Evolutionary conservation across 495 filamentous ascomycete genomes (phyloP), one percentile per base, ranked within the genome.

Genomic region (Hypoxylon subgilvum): DNA sequence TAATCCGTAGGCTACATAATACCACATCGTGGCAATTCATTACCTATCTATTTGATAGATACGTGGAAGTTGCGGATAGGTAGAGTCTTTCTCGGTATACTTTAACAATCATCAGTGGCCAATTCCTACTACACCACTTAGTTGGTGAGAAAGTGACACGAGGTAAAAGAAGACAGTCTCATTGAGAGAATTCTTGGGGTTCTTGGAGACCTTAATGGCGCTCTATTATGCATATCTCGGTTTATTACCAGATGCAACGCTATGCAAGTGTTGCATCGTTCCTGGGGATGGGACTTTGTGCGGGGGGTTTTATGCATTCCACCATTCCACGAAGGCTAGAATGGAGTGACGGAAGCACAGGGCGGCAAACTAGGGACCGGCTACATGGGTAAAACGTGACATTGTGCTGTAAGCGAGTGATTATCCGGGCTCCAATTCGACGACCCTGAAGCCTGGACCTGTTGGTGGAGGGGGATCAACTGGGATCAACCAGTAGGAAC

Each of bases 341-440:
- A n/a, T n/a, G n/a, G n/a, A n/a, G n/a, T n/a, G n/a, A n/a, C n/a
- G 10, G 14, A 36, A 14, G 34, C 34, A 36, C 34, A 25, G 39
- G 16, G 8, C 39, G 16, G n/a, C n/a, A n/a, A n/a, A n/a, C n/a
- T n/a, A n/a, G n/a, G n/a, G n/a, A n/a, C n/a, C n/a, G n/a, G n/a
- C n/a, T n/a, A n/a, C n/a, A n/a, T n/a, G 58, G 51, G 50, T 54
- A 55, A 56, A 56, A 56, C 58, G 52, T 56, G 58, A 51, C 47
- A 55, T 54, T 51, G 31, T 41, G 51, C 51, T 44, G 40, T 39
- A 55, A 31, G 39, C 57, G 50, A 61, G 44, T 13, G 52, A 64
- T 64, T 64, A 57, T 58, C 48, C 39, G 50, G 52, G 54, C 50
- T 54, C 53, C 35, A 64, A 64, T 51, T 64, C 49, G 43, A 63